These are phyloP conservation scores for Wickerhamiella shivajii DNA, from an alignment of 805 yeast genomes.

Conservation along the genomic window DNA sequence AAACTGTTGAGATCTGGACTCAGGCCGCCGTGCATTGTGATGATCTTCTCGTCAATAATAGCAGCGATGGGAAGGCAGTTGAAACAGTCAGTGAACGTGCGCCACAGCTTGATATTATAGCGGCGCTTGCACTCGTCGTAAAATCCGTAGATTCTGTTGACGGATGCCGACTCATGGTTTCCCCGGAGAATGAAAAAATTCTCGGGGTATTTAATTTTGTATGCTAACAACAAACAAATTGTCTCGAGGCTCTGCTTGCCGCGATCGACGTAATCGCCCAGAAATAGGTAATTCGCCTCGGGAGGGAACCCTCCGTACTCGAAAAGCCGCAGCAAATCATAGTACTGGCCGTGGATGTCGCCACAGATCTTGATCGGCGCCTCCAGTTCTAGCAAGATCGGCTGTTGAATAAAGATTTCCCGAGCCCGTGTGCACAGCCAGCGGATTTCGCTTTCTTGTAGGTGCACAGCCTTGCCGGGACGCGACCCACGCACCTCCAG, in stretches of 20 bases:
- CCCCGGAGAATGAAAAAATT: conserved; percentile 94
- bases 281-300: conserved; percentile 86
- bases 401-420: conserved; percentile 95
- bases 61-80: conserved; percentile 98
- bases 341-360: conserved; percentile 97
- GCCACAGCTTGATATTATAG: conserved; percentile 96
- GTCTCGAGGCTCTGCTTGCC: conserved; percentile 97
- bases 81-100: conserved; percentile 96
- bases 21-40: conserved; percentile 98
- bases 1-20: conserved; percentile 93
- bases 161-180: conserved; percentile 96
- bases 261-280: conserved; percentile 97
- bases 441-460: conserved; percentile 87
- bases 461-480: conserved; percentile 93
- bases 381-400: conserved; percentile 85
- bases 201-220: conserved; percentile 96
- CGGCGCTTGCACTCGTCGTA: conserved; percentile 96
- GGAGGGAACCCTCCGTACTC: conserved; percentile 99
- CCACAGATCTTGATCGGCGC: conserved; percentile 94
- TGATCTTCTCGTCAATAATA: conserved; percentile 92
- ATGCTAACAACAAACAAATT: conserved; percentile 82
- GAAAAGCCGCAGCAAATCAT: conserved; percentile 84
- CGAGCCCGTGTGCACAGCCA: conserved; percentile 94
- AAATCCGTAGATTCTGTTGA: conserved; percentile 94
- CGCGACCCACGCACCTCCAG: conserved; percentile 96